Evolutionary conservation across 2,329 filamentous ascomycete species (phyloP), one percentile per base, ranked within the genome.

Genomic region (Penicillium sp.): DNA sequence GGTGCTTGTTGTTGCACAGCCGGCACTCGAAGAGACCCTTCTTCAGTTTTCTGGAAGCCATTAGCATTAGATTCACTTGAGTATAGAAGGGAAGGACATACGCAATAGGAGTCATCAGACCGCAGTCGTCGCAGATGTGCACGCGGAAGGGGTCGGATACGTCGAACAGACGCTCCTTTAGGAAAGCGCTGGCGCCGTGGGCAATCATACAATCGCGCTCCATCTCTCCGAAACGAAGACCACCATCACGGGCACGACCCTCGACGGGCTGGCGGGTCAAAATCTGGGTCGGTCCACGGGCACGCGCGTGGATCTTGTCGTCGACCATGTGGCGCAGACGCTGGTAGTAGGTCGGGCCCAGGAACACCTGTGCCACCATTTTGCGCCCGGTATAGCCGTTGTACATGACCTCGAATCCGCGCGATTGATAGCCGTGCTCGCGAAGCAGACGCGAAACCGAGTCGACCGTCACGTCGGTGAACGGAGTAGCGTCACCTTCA

Each of bases 131-230:
- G 74, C 93, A 98, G 63, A 98, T 86, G 71, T 98, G 93, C 49
- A 98, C 93, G 69, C 90, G 81, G 80, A 97, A 98, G 29, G 93
- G 91, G 74, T 98, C 93, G 43, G 89, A 95, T 41, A 98, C 93
- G 68, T 97, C 91, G 63, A 98, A 96, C 48, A 98, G 74, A 63
- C 93, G 83, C 77, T 98, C 93, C 75, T 98, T 98, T 65, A 98
- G 74, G 80, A 98, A 98, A 1, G 90, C 86, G 44, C 89, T 91
- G 3, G 94, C 93, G 67, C 93, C 93, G 69, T 98, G 94, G n/a
- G 94, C 89, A 76, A 98, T 98, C 93, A 98, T 98, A 70, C 93
- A 98, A 81, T 98, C 94, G 75, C 94, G 91, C 74, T 98, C 94
- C 93, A 98, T 98, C 78, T 98, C 93, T 84, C 93, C 93, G 82